These are phyloP conservation scores for Pythium guiyangense DNA, from an alignment of 352 stramenopile species.

Conservation along the genomic window DNA sequence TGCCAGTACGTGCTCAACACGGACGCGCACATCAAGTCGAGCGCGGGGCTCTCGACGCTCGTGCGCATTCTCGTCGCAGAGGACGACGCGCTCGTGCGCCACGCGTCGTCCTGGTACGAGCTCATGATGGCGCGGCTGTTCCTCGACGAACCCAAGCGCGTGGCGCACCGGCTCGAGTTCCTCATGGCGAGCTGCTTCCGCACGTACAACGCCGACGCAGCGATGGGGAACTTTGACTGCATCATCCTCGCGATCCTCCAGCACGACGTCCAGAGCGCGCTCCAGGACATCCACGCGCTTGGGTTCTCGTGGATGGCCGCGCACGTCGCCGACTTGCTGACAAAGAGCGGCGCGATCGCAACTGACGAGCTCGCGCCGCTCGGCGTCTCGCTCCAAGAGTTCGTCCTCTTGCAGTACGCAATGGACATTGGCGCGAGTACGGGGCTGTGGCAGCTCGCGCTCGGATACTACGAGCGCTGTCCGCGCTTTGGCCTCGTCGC, in stretches of 20 bases:
- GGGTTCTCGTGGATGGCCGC: conserved; percentile 75
- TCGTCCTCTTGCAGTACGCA: conserved; percentile 60
- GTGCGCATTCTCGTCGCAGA: conserved; percentile 55
- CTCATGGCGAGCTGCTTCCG: conserved; percentile 74
- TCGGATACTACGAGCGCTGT: conserved; percentile 64
- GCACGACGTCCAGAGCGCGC: conserved; percentile 63
- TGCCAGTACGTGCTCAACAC: conserved; percentile 54
- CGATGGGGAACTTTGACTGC: conserved; percentile 78
- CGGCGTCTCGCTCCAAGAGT: conserved; percentile 53
- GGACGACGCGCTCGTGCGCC: conserved; percentile 29
- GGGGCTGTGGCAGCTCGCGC: conserved; percentile 61
- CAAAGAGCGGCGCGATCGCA: conserved; percentile 44
- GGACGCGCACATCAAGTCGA: conserved; percentile 45
- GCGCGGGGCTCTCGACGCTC: conserved; percentile 40
- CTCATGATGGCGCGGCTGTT: conserved; percentile 78
- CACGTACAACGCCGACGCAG: conserved; percentile 29
- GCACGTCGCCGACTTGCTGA: conserved; percentile 59
- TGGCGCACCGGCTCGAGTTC: conserved; percentile 73
- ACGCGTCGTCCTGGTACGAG: conserved; percentile 65
- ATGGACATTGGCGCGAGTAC: conserved; percentile 55
- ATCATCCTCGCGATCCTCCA: conserved; percentile 77
- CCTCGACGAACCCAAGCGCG: conserved; percentile 67
- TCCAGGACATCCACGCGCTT: conserved; percentile 61
- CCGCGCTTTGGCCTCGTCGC: conserved; percentile 42
- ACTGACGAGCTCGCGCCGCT: conserved; percentile 39